Percentiles rank a stretch among this genome's conserved stretches.
These are phyloP conservation scores for Pseudomassariella vexata DNA, from an alignment of 2,329 filamentous ascomycete species.

Conservation along the genomic window DNA sequence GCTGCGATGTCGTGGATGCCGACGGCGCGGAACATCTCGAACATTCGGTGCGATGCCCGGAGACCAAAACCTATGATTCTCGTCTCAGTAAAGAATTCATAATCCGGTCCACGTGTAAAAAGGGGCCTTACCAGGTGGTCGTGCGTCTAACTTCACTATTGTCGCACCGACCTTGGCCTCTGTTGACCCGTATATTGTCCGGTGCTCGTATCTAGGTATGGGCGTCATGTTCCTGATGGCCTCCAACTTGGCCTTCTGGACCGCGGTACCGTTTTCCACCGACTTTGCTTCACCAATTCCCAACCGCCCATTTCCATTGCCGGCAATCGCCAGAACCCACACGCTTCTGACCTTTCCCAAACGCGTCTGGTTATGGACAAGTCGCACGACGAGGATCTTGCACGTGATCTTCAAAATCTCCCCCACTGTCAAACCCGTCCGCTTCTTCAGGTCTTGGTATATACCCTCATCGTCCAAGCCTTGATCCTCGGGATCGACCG, in stretches of 20 bases:
- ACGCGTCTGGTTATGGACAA: conserved; percentile 88
- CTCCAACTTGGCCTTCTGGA: conserved; percentile 67
- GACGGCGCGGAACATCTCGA: conserved; percentile 83
- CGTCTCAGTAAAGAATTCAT: too few species aligned
- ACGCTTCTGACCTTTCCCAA: conserved; percentile 82
- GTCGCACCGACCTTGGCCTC: conserved; percentile 83
- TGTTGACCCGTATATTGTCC: conserved; percentile 85
- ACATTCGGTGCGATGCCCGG: conserved; percentile 84
- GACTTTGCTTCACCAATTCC: conserved; percentile 90
- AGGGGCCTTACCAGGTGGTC: conserved; percentile 73
- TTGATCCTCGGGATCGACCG: conserved; percentile 42
- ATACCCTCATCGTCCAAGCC: conserved; percentile 44
- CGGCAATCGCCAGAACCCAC: conserved; percentile 75
- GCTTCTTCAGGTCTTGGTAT: conserved; percentile 46
- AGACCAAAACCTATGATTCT: conserved; percentile 74
- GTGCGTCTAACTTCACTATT: conserved; percentile 71
- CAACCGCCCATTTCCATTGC: conserved; percentile 78
- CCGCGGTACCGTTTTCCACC: conserved; percentile 62
- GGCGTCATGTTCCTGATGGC: conserved; percentile 91
- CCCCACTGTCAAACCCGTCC: conserved; percentile 47
- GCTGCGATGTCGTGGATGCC: conserved; percentile 86
- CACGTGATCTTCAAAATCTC: conserved; percentile 51
- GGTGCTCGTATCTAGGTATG: conserved; percentile 82
- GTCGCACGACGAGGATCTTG: conserved; percentile 69
- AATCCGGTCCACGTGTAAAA: too few species aligned